Conservation (phyloP, 2,329 filamentous ascomycete genomes). For the Fusarium tuaranense region DNA sequence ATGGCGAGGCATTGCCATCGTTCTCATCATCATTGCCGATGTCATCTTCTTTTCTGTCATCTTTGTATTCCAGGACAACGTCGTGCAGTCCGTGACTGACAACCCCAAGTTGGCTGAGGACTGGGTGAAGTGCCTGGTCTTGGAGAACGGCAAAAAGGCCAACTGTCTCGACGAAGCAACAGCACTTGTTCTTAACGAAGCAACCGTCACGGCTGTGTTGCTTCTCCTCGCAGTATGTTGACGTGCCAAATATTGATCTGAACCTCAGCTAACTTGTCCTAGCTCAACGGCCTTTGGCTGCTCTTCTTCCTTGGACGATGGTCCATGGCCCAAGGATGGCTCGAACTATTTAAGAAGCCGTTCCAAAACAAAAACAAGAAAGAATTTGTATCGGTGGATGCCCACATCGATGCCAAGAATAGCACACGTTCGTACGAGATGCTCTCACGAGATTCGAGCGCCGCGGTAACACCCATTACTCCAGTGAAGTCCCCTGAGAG, state of each 20-base stretch:
- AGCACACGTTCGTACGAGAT: slow-evolving; percentile 83
- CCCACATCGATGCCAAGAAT: slow-evolving; percentile 70
- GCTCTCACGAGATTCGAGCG: slow-evolving; percentile 71
- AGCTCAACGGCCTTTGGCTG: slow-evolving; percentile 88
- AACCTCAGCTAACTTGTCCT: slow-evolving; percentile 22
- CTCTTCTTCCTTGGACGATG: slow-evolving; percentile 83
- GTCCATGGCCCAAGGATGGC: slow-evolving; percentile 90
- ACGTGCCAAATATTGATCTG: background rate
- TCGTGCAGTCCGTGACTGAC: slow-evolving; percentile 69
- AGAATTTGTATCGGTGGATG: slow-evolving; percentile 92
- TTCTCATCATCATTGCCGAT: slow-evolving; percentile 89
- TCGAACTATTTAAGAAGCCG: slow-evolving; percentile 68
- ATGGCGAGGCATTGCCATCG: slow-evolving; percentile 92
- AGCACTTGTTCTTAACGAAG: slow-evolving; percentile 76
- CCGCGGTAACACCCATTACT: slow-evolving; percentile 64
- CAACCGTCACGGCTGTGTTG: slow-evolving; percentile 83
- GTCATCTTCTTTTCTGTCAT: slow-evolving; percentile 94
- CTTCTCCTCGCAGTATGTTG: slow-evolving; percentile 80
- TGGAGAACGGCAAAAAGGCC: slow-evolving; percentile 67
- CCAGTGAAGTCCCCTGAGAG: slow-evolving; percentile 51
- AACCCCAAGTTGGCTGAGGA: slow-evolving; percentile 64
- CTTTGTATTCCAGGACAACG: slow-evolving; percentile 88
- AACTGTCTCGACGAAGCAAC: slow-evolving; percentile 72
- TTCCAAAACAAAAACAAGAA: slow-evolving; percentile 67
- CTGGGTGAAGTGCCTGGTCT: slow-evolving; percentile 80